A percentile compares a stretch with the other conserved stretches of the same genome.
phyloP scores from a whole-genome alignment of 1,139 yeast species.

The Kodamaea arcana region DNA sequence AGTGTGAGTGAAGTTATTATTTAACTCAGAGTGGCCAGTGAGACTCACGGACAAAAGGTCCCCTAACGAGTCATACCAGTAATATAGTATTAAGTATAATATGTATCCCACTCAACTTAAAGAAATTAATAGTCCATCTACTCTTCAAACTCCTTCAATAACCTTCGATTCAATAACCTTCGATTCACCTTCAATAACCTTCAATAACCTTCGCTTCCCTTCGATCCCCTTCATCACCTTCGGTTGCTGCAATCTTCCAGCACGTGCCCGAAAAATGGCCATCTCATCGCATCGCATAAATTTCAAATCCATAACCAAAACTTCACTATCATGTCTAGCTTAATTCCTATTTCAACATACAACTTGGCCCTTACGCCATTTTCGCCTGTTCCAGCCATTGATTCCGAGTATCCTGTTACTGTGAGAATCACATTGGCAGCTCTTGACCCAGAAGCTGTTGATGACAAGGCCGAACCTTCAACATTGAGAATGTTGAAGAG shows the following conservation, averaged over 20 bases:
- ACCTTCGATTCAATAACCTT: too few species aligned
- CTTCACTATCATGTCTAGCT: conserved; percentile 46
- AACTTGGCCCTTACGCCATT: conserved; percentile 84
- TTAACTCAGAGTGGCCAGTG: too few species aligned
- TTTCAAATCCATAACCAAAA: not conserved
- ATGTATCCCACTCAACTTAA: too few species aligned
- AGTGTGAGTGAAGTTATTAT: too few species aligned
- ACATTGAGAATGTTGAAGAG: conserved; percentile 85
- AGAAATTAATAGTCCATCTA: too few species aligned
- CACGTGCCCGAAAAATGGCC: conserved; percentile 2
- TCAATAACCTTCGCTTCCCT: not conserved
- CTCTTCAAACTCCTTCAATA: too few species aligned
- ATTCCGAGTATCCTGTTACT: conserved; percentile 81
- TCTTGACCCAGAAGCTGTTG: conserved; percentile 79
- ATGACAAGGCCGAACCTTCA: conserved; percentile 80
- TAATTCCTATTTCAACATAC: conserved; percentile 82
- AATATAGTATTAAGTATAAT: too few species aligned
- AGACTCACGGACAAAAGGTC: too few species aligned
- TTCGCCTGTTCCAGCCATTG: conserved; percentile 80
- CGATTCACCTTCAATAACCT: too few species aligned
- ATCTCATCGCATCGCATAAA: conserved; percentile 4
- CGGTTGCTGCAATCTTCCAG: too few species aligned
- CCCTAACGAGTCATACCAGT: too few species aligned
- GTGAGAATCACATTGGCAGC: conserved; percentile 94
- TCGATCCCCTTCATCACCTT: not conserved